Percentiles rank a stretch among this genome's conserved stretches.
Conservation (phyloP, 2,329 filamentous ascomycete species). For the Bipolaris zeicola region DNA sequence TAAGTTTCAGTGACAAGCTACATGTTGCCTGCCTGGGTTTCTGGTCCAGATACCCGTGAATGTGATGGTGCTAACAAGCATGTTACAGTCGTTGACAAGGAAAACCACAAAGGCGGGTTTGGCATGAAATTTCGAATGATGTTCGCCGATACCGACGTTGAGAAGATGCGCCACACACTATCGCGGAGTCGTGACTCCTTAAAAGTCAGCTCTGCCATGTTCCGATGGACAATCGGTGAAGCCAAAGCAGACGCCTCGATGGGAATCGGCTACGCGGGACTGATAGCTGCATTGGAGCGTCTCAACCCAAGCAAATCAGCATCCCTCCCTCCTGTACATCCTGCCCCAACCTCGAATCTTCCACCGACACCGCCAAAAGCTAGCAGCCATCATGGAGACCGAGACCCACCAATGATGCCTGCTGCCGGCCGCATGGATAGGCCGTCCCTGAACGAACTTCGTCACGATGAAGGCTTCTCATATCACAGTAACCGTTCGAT, state of each 20-base stretch:
- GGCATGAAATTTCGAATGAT: constrained; percentile 66
- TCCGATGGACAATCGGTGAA: constrained; percentile 67
- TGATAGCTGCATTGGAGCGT: constrained; percentile 67
- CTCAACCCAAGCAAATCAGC: constrained; percentile 45
- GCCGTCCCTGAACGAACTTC: constrained; percentile 29
- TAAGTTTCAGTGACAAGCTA: constrained; percentile 1
- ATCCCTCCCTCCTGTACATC: constrained; percentile 32
- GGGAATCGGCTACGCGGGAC: constrained; percentile 70
- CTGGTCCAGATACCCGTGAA: neutral
- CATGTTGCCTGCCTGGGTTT: neutral
- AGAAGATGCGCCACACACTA: constrained; percentile 64
- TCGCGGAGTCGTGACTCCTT: constrained; percentile 65
- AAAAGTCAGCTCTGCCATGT: constrained; percentile 67
- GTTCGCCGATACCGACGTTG: constrained; percentile 62
- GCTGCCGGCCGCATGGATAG: constrained; percentile 16
- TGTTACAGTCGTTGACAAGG: constrained; percentile 62
- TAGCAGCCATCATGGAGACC: constrained; percentile 10
- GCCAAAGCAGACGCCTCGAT: constrained; percentile 64
- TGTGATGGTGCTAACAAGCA: neutral
- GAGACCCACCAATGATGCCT: constrained; percentile 11
- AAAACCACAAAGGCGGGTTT: constrained; percentile 63
- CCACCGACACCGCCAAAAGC: constrained; percentile 35
- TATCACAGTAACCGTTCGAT: constrained; percentile 20
- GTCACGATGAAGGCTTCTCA: constrained; percentile 17
- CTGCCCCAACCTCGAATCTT: constrained; percentile 39